Conservation (phyloP, 2,329 filamentous ascomycete genomes). For the Alternaria postmessia region DNA sequence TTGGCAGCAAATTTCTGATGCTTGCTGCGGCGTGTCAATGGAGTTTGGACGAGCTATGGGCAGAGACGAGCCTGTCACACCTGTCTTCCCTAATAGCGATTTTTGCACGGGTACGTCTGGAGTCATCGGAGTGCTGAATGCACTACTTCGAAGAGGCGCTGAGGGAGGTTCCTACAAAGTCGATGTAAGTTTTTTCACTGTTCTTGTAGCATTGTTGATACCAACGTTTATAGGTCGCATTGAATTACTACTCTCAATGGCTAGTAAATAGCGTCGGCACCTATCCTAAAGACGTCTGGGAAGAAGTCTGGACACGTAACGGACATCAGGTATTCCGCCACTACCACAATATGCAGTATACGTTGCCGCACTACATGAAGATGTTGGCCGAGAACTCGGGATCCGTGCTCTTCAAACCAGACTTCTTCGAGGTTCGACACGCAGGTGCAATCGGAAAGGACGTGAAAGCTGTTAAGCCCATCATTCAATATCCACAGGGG, state of each 20-base stretch:
- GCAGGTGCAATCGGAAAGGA: slow-evolving; percentile 50
- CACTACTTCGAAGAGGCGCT: slow-evolving; percentile 51
- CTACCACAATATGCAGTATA: slow-evolving; percentile 59
- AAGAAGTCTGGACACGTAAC: slow-evolving; percentile 57
- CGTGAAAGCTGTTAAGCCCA: slow-evolving; percentile 55
- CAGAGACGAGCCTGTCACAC: slow-evolving; percentile 55
- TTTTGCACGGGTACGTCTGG: slow-evolving; percentile 58
- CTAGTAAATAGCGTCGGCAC: slow-evolving; percentile 43
- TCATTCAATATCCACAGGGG: slow-evolving; percentile 50
- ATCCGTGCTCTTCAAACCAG: slow-evolving; percentile 54
- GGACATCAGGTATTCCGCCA: slow-evolving; percentile 60
- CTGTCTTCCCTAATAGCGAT: slow-evolving; percentile 56
- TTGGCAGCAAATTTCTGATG: slow-evolving; percentile 64
- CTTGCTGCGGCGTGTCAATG: slow-evolving; percentile 55
- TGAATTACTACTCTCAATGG: slow-evolving; percentile 52
- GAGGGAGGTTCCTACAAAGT: slow-evolving; percentile 53
- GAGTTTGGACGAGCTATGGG: slow-evolving; percentile 59
- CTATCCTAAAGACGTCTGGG: slow-evolving; percentile 56
- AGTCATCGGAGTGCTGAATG: slow-evolving; percentile 53
- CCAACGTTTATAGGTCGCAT: slow-evolving; percentile 30
- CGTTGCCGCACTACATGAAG: slow-evolving; percentile 52
- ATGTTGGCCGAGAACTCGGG: slow-evolving; percentile 52
- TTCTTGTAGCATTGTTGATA: neutral
- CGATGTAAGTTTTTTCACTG: slow-evolving; percentile 48
- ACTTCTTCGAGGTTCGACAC: slow-evolving; percentile 59